Evolutionary conservation across 306 rosid genomes (phyloP).

Genomic region (Trichosanthes cucumerina): DNA sequence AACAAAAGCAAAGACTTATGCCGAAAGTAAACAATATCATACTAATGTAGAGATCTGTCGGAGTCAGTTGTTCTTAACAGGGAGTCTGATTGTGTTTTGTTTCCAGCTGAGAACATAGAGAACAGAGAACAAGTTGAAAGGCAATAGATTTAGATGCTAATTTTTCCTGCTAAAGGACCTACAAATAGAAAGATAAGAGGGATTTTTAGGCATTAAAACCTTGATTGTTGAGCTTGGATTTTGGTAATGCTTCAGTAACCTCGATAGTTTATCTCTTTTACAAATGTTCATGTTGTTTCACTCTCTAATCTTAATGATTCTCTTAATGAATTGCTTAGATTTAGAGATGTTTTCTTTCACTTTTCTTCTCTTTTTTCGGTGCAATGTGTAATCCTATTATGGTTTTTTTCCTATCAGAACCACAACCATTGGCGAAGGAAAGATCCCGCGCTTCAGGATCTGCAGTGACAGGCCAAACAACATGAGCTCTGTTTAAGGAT

Average conservation of each 20-base stretch:
- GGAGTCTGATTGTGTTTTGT: background rate
- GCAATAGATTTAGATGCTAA: background rate
- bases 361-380: background rate
- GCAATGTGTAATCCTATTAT: background rate
- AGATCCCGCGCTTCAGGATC: slow-evolving; percentile 22
- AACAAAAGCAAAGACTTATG: no score
- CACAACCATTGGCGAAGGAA: slow-evolving; percentile 37
- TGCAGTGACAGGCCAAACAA: slow-evolving; percentile 25
- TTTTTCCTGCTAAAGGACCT: background rate
- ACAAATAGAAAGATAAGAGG: background rate
- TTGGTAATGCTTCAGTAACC: background rate
- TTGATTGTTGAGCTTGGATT: background rate
- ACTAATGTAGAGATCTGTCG: no score
- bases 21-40: no score
- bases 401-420: slow-evolving; percentile 25
- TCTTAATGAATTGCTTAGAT: no score
- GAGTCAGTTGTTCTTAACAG: no score
- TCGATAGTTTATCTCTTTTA: background rate
- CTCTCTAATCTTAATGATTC: background rate
- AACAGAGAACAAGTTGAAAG: background rate
- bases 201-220: background rate
- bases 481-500: slow-evolving; percentile 1
- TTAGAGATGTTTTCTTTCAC: background rate
- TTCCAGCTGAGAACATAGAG: background rate
- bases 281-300: background rate